Evolutionary conservation across 164 flowering plant species (phyloP).

Genomic region (Magnolia officinalis): DNA sequence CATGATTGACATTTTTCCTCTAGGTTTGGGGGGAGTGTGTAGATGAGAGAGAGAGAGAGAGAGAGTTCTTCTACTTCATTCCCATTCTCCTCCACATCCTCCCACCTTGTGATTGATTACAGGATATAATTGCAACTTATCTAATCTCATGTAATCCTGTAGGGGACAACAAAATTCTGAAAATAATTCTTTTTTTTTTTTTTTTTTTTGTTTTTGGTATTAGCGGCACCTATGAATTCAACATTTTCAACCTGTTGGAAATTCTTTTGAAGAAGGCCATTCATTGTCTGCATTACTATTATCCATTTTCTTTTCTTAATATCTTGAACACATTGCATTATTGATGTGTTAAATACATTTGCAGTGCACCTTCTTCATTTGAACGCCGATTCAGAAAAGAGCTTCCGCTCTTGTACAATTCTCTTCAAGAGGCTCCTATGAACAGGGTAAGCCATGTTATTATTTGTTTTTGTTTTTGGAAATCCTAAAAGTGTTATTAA

Average conservation of each 20-base stretch:
- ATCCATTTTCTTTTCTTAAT: background rate
- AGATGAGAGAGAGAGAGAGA: too few species aligned
- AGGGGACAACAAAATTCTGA: background rate
- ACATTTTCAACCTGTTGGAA: background rate
- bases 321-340: background rate
- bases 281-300: background rate
- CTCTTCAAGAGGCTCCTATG: slow-evolving; percentile 65
- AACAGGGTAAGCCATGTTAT: slow-evolving; percentile 35
- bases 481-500: background rate
- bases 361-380: slow-evolving; percentile 86
- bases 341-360: slow-evolving; percentile 7
- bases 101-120: too few species aligned
- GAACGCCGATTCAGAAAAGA: slow-evolving; percentile 59
- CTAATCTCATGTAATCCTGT: background rate
- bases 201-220: too few species aligned
- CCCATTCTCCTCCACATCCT: too few species aligned
- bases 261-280: background rate
- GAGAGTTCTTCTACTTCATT: too few species aligned
- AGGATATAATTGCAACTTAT: background rate
- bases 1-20: too few species aligned
- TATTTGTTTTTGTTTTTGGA: background rate
- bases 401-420: slow-evolving; percentile 59
- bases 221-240: background rate
- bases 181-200: too few species aligned
- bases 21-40: too few species aligned